Base-by-base conservation (phyloP, 2,329 filamentous ascomycete genomes). In the Chalaropsis ovoidea region DNA sequence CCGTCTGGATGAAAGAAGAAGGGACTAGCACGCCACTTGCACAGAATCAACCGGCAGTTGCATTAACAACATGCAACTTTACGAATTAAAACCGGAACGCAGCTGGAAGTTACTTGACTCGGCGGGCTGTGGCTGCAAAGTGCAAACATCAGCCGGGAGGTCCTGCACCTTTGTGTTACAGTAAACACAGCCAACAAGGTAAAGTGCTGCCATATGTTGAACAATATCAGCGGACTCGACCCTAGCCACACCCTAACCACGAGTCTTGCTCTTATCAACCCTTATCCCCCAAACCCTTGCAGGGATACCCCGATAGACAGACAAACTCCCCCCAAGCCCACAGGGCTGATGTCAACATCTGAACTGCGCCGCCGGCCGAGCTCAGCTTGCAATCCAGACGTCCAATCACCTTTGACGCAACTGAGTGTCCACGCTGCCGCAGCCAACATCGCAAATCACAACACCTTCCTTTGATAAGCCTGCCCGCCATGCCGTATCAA, bases 401-500 rank as follows among this genome's bases (percentile, higher is more conserved):
- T 58, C 15, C 8, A 19, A 22, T 17, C 52, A 17, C 17, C 24
- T 45, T 27, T 27, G 19, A 45, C 15, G 41, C 41, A 62, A 19
- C 19, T n/a, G 39, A 27, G 60, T 17, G 27, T 11, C 15, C 27
- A 35, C 31, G 1, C 54, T 11, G 31, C 31, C 17, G 27, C 15
- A 8, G 13, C 54, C n/a, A 31, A 35, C 24, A 58, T 19, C 24
- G 8, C 27, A 10, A 39, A 58, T 19, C 24, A n/a, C 27, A 10
- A 39, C 10, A 3, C 31, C 3, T 39, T 47, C 19, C 10, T 31
- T 39, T 13, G 43, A 27, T 24, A 41, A 17, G 27, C 43, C 19
- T 60, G 31, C 22, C 70, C 68, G 71, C 67, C 68, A 90, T 90
- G 87, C 85, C 86, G 77, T 82, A 88, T 77, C 83, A 88, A 74